Evolutionary conservation across 2,329 filamentous ascomycete species (phyloP).

Genomic region (Epichloe aotearoae): DNA sequence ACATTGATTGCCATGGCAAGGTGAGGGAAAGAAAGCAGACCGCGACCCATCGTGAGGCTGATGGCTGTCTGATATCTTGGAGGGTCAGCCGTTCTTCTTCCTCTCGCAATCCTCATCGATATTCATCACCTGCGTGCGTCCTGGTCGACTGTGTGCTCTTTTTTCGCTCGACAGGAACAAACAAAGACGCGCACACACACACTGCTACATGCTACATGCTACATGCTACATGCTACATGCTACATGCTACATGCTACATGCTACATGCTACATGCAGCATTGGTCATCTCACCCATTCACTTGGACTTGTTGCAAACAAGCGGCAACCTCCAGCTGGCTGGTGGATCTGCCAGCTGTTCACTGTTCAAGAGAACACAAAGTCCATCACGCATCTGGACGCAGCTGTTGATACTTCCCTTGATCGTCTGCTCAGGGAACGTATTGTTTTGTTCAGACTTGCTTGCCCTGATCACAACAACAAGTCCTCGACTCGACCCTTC

Average conservation of each 20-base stretch:
- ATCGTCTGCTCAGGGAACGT: not conserved
- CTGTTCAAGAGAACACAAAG: not conserved
- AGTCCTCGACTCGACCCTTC: not conserved
- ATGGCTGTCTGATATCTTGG: not conserved
- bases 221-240: too few relatives aligned
- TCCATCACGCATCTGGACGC: not conserved
- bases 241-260: too few relatives aligned
- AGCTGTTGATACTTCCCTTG: slow-evolving; percentile 1
- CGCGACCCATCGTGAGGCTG: not conserved
- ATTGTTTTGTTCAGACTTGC: not conserved
- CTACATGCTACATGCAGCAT: too few relatives aligned
- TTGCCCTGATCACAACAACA: not conserved
- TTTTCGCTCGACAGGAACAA: not conserved
- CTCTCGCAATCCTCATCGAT: not conserved
- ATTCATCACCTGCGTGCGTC: not conserved
- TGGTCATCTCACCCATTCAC: not conserved
- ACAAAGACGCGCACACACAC: not conserved
- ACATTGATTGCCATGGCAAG: not conserved
- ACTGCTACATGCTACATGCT: too few relatives aligned
- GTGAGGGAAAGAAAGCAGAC: not conserved
- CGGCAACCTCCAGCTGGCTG: slow-evolving; percentile 2
- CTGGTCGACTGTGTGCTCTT: not conserved
- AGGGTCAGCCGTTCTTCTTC: not conserved
- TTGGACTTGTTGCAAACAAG: not conserved
- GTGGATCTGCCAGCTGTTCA: slow-evolving; percentile 5